Conservation (phyloP, 305 asterid genomes). For the Fraxinus latifolia region DNA sequence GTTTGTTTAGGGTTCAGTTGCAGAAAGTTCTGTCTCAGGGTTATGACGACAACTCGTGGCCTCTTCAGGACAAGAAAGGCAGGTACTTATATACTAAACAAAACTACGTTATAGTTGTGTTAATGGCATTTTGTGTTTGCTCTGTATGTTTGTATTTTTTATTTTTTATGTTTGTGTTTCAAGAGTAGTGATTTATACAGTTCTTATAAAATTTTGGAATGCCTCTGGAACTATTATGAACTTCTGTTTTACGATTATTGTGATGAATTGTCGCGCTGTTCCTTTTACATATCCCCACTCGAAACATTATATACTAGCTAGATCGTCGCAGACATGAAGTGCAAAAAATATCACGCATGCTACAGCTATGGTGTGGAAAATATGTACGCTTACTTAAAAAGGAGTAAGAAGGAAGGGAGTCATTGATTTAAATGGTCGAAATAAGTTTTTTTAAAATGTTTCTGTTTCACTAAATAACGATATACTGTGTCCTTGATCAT, state of each 20-base stretch:
- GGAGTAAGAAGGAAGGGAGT: background rate
- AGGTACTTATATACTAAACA: background rate
- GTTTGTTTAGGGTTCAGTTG: slow-evolving; percentile 60
- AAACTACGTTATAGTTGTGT: background rate
- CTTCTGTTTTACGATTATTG: background rate
- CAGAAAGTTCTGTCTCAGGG: slow-evolving; percentile 79
- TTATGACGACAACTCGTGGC: slow-evolving; percentile 77
- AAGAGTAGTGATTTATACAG: background rate
- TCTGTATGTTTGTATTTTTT: background rate
- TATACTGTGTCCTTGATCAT: background rate
- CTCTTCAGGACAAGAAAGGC: slow-evolving; percentile 64
- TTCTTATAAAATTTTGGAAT: background rate
- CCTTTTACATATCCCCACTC: background rate
- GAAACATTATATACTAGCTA: background rate
- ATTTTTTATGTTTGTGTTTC: background rate
- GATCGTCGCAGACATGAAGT: background rate
- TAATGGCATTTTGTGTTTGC: background rate
- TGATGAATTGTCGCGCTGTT: background rate
- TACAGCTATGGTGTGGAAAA: background rate
- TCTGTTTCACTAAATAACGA: background rate
- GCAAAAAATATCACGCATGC: background rate
- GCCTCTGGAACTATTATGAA: background rate
- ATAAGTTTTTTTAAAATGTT: background rate
- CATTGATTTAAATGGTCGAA: background rate
- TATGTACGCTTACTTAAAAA: background rate